Conservation (phyloP, 179 eudicot species). For the Silene noctiflora region DNA sequence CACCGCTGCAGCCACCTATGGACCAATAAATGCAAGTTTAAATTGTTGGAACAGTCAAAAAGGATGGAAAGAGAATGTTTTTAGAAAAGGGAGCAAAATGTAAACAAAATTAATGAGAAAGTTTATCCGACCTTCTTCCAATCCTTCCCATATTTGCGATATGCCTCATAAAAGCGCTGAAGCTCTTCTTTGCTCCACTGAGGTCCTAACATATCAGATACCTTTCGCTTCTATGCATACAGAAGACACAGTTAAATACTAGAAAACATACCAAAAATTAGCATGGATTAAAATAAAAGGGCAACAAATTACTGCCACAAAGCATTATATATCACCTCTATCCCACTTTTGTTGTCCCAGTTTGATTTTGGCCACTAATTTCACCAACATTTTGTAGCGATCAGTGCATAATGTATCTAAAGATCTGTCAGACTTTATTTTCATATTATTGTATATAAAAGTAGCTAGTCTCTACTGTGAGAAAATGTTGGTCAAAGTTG, state of each 20-base stretch:
- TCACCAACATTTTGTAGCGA: neutral
- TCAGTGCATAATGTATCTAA: neutral
- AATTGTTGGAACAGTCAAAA: neutral
- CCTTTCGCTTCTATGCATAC: constrained; percentile 76
- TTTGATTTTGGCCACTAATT: neutral
- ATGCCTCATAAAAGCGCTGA: constrained; percentile 84
- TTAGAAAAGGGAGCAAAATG: neutral
- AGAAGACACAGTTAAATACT: constrained; percentile 9
- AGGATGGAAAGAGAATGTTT: neutral
- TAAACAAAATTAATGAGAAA: too few relatives aligned
- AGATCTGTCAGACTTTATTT: neutral
- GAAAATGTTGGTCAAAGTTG: neutral
- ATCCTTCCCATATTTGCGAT: constrained; percentile 91
- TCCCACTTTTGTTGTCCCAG: neutral
- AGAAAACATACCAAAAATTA: neutral
- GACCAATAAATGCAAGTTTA: constrained; percentile 12
- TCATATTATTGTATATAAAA: too few relatives aligned
- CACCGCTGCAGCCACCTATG: constrained; percentile 73
- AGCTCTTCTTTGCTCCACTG: constrained; percentile 93
- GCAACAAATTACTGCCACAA: constrained; percentile 12
- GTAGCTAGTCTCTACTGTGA: neutral
- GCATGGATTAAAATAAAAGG: neutral
- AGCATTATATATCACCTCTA: neutral
- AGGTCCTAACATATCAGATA: constrained; percentile 84
- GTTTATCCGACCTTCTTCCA: constrained; percentile 75